A percentile compares a stretch with the other conserved stretches of the same genome.
phyloP scores from a whole-genome alignment of 805 yeast genomes.

The Starmerella gropengiesseri region DNA sequence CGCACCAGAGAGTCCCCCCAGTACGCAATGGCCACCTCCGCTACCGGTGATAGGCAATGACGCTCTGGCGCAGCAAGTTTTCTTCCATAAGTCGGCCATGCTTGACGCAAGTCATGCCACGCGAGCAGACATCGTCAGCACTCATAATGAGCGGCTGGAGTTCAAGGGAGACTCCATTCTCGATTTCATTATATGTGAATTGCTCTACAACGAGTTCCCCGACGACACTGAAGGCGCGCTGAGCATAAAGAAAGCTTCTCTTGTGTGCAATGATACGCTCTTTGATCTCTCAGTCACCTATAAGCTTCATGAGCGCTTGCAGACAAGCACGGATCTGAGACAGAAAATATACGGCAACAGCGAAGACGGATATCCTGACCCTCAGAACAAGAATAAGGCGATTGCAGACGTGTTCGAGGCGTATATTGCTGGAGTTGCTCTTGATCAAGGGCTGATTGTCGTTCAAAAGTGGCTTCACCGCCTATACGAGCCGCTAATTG shows the following conservation, averaged over 20 bases:
- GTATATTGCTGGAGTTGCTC: slow-evolving; percentile 68
- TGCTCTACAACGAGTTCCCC: slow-evolving; percentile 58
- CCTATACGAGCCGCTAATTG: slow-evolving; percentile 29
- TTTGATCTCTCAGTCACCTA: slow-evolving; percentile 61
- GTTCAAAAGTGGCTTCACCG: slow-evolving; percentile 29
- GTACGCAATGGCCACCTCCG: slow-evolving; percentile 46
- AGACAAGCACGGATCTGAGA: slow-evolving; percentile 14
- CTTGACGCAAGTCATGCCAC: slow-evolving; percentile 41
- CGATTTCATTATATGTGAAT: slow-evolving; percentile 57
- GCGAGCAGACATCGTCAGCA: slow-evolving; percentile 45
- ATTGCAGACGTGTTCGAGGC: slow-evolving; percentile 91
- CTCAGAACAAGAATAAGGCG: slow-evolving; percentile 38
- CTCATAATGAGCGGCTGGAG: slow-evolving; percentile 80
- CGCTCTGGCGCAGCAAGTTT: slow-evolving; percentile 54
- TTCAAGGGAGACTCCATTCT: slow-evolving; percentile 83
- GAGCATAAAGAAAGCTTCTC: slow-evolving; percentile 53
- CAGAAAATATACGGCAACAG: not conserved
- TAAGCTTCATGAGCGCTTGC: slow-evolving; percentile 39
- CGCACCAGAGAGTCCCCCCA: not conserved
- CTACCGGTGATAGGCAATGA: slow-evolving; percentile 58
- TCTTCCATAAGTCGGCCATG: slow-evolving; percentile 61
- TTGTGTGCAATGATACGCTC: slow-evolving; percentile 64
- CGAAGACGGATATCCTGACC: slow-evolving; percentile 4
- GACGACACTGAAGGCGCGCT: slow-evolving; percentile 69
- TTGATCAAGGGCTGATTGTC: slow-evolving; percentile 24